phyloP scores from a whole-genome alignment of 1,139 yeast genomes.

The Sugiyamaella sp. region DNA sequence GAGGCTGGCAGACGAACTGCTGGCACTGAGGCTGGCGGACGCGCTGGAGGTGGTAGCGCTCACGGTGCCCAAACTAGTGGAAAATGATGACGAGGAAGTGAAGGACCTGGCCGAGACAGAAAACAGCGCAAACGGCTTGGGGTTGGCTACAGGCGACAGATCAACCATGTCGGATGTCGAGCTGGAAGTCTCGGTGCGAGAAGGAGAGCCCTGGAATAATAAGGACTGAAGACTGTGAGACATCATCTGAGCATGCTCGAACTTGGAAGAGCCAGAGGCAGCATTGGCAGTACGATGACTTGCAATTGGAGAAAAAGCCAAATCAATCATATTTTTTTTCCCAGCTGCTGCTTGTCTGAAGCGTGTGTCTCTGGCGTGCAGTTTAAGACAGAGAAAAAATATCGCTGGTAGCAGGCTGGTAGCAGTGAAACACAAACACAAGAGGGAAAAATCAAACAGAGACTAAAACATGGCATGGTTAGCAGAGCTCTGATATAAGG shows the following conservation, averaged over 20 bases:
- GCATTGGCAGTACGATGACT: conserved; percentile 1
- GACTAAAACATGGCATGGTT: conserved; percentile 1
- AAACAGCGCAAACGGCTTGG: neutral
- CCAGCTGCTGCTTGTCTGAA: neutral
- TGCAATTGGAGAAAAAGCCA: conserved; percentile 21
- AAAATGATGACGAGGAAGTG: too few species aligned
- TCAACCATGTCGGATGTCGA: neutral
- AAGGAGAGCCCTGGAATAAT: conserved; percentile 20
- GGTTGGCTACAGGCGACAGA: neutral
- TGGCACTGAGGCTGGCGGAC: too few species aligned
- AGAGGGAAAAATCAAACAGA: neutral
- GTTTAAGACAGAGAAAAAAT: too few species aligned
- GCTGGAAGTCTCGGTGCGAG: neutral
- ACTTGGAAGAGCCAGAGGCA: conserved; percentile 9
- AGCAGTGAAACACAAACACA: neutral
- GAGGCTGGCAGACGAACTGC: conserved; percentile 20
- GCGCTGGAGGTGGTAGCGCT: too few species aligned
- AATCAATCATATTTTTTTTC: conserved; percentile 18
- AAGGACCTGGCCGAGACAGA: conserved; percentile 29
- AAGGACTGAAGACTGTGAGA: conserved; percentile 25
- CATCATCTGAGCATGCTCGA: conserved; percentile 25
- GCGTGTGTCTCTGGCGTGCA: neutral
- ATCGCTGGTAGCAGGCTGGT: neutral
- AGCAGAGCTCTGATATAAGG: neutral
- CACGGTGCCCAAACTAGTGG: too few species aligned